Percentiles rank a stretch among this genome's conserved stretches.
Conservation (phyloP, 169 alveolate genomes). For the Eimeria necatrix region DNA sequence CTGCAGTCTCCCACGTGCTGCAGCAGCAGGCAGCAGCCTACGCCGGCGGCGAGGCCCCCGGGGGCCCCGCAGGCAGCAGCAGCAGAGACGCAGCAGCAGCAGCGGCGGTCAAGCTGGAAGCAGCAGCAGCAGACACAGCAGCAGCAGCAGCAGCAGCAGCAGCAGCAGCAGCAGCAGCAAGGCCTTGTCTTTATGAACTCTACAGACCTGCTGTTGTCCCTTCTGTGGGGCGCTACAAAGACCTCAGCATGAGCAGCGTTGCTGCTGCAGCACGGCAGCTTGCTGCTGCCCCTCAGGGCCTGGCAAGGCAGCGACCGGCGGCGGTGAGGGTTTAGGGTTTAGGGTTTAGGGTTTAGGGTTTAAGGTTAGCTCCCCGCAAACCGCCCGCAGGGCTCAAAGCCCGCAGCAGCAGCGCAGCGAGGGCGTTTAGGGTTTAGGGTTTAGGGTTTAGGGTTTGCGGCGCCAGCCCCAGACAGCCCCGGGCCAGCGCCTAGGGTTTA, state of each 20-base stretch:
- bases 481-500: too few relatives aligned
- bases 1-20: background rate
- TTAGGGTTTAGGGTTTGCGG: conserved; percentile 48
- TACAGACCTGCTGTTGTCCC: background rate
- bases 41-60: background rate
- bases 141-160: background rate
- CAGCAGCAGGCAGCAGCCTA: background rate
- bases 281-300: background rate
- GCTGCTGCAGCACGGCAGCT: background rate
- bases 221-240: background rate
- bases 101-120: background rate
- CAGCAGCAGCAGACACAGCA: background rate
- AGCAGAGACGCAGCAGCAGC: background rate
- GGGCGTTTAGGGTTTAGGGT: conserved; percentile 18
- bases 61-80: background rate
- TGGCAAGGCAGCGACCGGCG: background rate
- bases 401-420: too few relatives aligned
- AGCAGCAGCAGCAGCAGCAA: conserved; percentile 12
- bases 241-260: background rate
- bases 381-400: background rate
- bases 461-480: background rate
- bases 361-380: background rate
- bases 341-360: conserved; percentile 4
- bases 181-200: background rate
- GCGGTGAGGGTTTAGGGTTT: background rate